A percentile compares a stretch with the other conserved stretches of the same genome.
These are phyloP conservation scores for Myrica gale DNA, from an alignment of 306 rosid species.

Conservation along the genomic window DNA sequence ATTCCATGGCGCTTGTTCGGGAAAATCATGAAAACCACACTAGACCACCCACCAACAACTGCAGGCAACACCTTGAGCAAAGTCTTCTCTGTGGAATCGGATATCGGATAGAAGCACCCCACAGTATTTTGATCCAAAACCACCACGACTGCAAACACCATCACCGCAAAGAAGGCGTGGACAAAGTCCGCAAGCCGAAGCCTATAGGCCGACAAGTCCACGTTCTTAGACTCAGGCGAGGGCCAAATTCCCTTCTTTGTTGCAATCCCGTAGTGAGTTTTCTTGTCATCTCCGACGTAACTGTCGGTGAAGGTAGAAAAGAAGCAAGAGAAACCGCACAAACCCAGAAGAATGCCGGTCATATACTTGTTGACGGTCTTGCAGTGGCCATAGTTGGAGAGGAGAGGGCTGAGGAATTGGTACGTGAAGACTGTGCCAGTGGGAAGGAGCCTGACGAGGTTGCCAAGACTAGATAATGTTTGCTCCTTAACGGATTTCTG, in stretches of 20 bases:
- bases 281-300: conserved; percentile 55
- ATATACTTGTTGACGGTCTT: conserved; percentile 45
- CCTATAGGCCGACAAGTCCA: conserved; percentile 45
- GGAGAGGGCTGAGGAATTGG: conserved; percentile 66
- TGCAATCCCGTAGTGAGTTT: conserved; percentile 50
- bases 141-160: conserved; percentile 57
- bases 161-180: conserved; percentile 48
- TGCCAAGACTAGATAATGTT: conserved; percentile 51
- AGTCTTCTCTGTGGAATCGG: conserved; percentile 37
- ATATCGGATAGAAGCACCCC: conserved; percentile 50
- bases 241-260: conserved; percentile 71
- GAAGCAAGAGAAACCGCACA: conserved; percentile 57
- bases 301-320: conserved; percentile 83
- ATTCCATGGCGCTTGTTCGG: conserved; percentile 78
- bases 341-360: conserved; percentile 31
- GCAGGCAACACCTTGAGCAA: conserved; percentile 64
- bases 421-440: conserved; percentile 73
- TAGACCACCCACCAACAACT: conserved; percentile 48
- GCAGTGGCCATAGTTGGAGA: conserved; percentile 73
- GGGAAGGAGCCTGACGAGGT: conserved; percentile 69
- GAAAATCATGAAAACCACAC: conserved; percentile 49
- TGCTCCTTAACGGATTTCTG: background rate
- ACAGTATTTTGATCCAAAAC: conserved; percentile 12
- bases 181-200: conserved; percentile 63
- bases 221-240: conserved; percentile 32